Percentiles rank a stretch among this genome's conserved stretches.
Conservation (phyloP, 2,329 filamentous ascomycete species). For the Aspergillus sp. region DNA sequence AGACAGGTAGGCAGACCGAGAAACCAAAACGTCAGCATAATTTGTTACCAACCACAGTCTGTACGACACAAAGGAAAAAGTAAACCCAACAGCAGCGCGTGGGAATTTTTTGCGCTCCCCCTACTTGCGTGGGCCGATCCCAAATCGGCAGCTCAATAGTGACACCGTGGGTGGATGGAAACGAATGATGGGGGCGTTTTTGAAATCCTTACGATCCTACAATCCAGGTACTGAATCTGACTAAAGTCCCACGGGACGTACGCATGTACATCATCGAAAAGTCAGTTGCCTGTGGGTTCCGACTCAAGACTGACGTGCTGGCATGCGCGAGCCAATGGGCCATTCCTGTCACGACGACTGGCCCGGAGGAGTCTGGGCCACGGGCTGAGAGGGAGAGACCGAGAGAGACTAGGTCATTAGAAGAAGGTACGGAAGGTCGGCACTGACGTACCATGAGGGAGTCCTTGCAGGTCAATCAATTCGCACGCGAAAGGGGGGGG, state of each 20-base stretch:
- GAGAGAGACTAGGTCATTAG: constrained; percentile 11
- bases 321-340: constrained; percentile 15
- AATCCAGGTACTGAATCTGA: constrained; percentile 3
- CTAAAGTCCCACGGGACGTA: not conserved
- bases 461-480: constrained; percentile 12
- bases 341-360: constrained; percentile 16
- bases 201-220: constrained; percentile 3
- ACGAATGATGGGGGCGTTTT: constrained; percentile 7
- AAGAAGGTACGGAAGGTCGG: constrained; percentile 17
- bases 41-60: constrained; percentile 10
- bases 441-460: constrained; percentile 23
- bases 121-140: constrained; percentile 17
- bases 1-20: not conserved
- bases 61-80: constrained; percentile 14
- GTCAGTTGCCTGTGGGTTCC: not conserved
- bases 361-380: constrained; percentile 15
- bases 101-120: constrained; percentile 10
- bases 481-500: not conserved
- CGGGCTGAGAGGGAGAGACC: not conserved
- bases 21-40: constrained; percentile 1
- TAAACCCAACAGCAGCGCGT: constrained; percentile 13
- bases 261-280: not conserved
- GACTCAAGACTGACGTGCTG: constrained; percentile 14
- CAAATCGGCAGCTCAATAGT: constrained; percentile 16
- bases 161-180: constrained; percentile 13